Evolutionary conservation across 2,329 filamentous ascomycete species (phyloP).

Genomic region (Botrytis medusae): DNA sequence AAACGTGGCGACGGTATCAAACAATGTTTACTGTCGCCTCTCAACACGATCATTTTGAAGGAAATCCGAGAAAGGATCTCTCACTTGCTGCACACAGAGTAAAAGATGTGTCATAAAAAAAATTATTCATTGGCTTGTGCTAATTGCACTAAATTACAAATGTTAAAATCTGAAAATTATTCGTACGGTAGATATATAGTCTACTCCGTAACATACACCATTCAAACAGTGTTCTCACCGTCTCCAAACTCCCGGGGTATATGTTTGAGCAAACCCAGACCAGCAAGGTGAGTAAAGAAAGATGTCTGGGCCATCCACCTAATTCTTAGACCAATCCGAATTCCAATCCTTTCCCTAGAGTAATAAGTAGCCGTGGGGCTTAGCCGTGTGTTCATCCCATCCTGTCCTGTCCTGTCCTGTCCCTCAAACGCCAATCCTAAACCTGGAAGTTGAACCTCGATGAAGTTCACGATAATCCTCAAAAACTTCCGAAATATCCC

Average conservation of each 20-base stretch:
- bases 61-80: too few species aligned
- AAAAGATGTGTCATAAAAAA: neutral
- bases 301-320: neutral
- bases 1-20: neutral
- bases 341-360: neutral
- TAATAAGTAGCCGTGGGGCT: neutral
- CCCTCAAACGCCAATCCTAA: slow-evolving; percentile 10
- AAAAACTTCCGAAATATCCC: neutral
- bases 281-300: slow-evolving; percentile 1
- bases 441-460: neutral
- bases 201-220: neutral
- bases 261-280: slow-evolving; percentile 2
- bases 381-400: neutral
- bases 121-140: neutral
- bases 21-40: neutral
- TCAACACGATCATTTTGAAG: neutral
- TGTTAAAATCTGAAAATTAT: neutral
- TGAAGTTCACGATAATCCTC: neutral
- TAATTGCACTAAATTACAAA: neutral
- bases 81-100: neutral
- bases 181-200: neutral
- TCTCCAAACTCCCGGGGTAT: slow-evolving; percentile 9
- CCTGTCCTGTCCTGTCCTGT: neutral
- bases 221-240: neutral
- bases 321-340: neutral